Conservation (phyloP, 2,329 filamentous ascomycete species). For the Pseudogymnoascus pannorum region DNA sequence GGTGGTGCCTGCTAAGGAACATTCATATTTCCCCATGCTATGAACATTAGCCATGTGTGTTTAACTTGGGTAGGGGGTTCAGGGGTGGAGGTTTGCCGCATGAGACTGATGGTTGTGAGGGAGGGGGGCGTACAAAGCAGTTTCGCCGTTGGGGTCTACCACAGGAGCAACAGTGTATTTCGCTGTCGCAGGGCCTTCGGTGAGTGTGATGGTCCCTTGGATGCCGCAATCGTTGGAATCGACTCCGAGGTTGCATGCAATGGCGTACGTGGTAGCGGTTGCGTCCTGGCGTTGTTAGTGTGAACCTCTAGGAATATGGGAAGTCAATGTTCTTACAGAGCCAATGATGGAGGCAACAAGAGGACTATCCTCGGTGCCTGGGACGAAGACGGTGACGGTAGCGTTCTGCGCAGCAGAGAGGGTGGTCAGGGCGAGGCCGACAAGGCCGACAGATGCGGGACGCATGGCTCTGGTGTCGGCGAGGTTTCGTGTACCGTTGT, state of each 20-base stretch:
- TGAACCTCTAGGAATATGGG: neutral
- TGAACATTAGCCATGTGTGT: neutral
- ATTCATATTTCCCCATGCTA: constrained; percentile 17
- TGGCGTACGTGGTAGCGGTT: constrained; percentile 19
- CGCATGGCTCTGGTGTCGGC: constrained; percentile 17
- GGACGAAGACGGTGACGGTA: constrained; percentile 18
- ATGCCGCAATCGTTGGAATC: constrained; percentile 15
- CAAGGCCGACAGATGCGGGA: constrained; percentile 15
- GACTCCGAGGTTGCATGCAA: constrained; percentile 14
- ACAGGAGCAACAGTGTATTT: constrained; percentile 15
- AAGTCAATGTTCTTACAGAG: constrained; percentile 12
- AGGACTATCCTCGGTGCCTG: constrained; percentile 16
- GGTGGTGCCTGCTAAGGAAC: constrained; percentile 18
- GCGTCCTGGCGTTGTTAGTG: constrained; percentile 16
- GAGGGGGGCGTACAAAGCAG: constrained; percentile 14
- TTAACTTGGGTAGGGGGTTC: neutral
- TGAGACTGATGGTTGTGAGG: neutral
- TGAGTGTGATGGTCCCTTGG: constrained; percentile 13
- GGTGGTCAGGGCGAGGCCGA: constrained; percentile 18
- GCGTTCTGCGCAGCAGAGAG: constrained; percentile 17
- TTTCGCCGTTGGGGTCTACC: constrained; percentile 9
- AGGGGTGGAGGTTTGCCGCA: neutral
- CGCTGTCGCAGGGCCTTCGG: constrained; percentile 17
- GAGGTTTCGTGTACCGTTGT: neutral
- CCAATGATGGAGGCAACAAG: constrained; percentile 18